These are phyloP conservation scores for Terana coerulea DNA, from an alignment of 768 basidiomycete species.

Conservation along the genomic window DNA sequence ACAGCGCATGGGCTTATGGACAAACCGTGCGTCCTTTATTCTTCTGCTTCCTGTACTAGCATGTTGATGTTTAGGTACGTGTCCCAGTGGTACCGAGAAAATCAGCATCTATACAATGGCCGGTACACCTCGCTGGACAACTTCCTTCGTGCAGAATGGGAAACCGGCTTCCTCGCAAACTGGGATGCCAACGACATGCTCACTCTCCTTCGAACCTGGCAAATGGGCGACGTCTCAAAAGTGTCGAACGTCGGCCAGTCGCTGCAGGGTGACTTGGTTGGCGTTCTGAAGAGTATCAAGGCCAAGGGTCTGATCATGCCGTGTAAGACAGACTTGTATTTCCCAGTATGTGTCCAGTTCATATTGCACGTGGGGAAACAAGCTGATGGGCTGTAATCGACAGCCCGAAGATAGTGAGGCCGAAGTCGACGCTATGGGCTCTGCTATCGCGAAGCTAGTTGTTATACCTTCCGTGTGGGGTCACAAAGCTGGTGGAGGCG, in stretches of 20 bases:
- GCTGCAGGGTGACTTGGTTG: slow-evolving; percentile 35
- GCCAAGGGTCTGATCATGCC: slow-evolving; percentile 57
- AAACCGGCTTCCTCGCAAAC: slow-evolving; percentile 35
- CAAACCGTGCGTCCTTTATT: slow-evolving; percentile 38
- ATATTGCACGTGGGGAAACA: neutral
- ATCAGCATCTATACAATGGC: slow-evolving; percentile 40
- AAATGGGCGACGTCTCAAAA: slow-evolving; percentile 44
- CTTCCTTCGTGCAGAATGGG: slow-evolving; percentile 53
- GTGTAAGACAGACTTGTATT: slow-evolving; percentile 56
- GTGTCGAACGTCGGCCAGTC: slow-evolving; percentile 30
- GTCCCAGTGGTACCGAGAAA: slow-evolving; percentile 50
- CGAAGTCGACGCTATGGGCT: slow-evolving; percentile 39
- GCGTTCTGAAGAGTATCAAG: slow-evolving; percentile 39
- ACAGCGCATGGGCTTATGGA: slow-evolving; percentile 57
- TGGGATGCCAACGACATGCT: slow-evolving; percentile 57
- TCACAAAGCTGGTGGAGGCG: slow-evolving; percentile 32
- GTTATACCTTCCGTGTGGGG: slow-evolving; percentile 59
- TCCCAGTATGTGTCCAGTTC: slow-evolving; percentile 34
- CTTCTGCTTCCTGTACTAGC: neutral
- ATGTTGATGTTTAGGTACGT: neutral
- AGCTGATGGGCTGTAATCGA: neutral
- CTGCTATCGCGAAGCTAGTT: slow-evolving; percentile 39
- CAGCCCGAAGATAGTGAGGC: slow-evolving; percentile 52
- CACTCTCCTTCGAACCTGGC: slow-evolving; percentile 47
- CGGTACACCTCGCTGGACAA: slow-evolving; percentile 43